Base-by-base conservation (phyloP, 2,329 filamentous ascomycete genomes). In the Phymatotrichopsis omnivora region DNA sequence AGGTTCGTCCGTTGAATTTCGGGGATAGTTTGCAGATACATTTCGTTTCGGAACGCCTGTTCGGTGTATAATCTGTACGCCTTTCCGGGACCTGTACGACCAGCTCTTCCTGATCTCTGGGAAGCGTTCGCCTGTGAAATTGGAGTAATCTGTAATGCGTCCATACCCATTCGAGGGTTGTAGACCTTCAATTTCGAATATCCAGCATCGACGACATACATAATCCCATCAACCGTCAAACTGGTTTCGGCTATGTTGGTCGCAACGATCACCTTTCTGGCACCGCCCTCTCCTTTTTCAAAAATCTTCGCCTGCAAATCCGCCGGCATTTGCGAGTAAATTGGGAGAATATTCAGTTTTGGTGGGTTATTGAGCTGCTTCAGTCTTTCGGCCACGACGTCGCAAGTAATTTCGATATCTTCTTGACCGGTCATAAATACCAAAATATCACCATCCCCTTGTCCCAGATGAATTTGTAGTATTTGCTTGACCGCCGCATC, bases 361-460 rank as follows among this genome's bases (percentile, higher is more conserved):
- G 91, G 87, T 1, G 91, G 89, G 58, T 98, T 87, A 53, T 95
- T 96, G 24, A 98, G 73, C 23, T 89, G 75, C 54, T 85, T 81
- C 12, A 98, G 70, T 32, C 91, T 74, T 61, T 95, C 89, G 43
- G 85, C 84, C 3, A 96, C 74, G 16, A 96, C 70, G 60, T 98
- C 91, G 61, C 91, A 98, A 0, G 93, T 98, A 31, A 82, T 82
- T 63, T 98, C 91, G 51, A 98, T 98, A 60, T 98, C 91, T 65
- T 98, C 93, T 63, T 96, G 91, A 8, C 91, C 91, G 0, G 93
- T 98, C 91, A 98, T 98, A 65, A 98, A 98, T 7, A 98, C 89
- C 7, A 98, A 69, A 45, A 98, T 96, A 65, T 98, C 91, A 10
- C 91, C 91, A 1, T 78, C 67, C 0, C 85, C 85, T 71, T 96